Base-by-base conservation (phyloP, 179 eudicot genomes). In the Beta corolliflora region DNA sequence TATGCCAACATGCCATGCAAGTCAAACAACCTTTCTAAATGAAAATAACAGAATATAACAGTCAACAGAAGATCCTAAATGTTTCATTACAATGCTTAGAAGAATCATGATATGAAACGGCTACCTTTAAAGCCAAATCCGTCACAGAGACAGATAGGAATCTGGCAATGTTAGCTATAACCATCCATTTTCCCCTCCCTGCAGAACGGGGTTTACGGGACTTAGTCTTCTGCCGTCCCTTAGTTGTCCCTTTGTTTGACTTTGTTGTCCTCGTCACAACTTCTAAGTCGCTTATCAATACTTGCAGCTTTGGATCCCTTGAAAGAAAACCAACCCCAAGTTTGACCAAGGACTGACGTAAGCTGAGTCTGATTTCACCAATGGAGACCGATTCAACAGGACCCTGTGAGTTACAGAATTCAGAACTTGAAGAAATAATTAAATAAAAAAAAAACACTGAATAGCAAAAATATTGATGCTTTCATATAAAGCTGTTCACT, bases 171-270 rank as follows among this genome's bases (percentile, higher is more conserved):
- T 92, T 97, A 79, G 93, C 97, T 86, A 94, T 90, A 71, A 92
- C 92, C 92, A 90, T 92, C 97, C 95, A 97, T 85, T 92, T 93
- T 75, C 97, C 97, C 87, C 90, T 84, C 84, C 98, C 97, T 65
- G 97, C 83, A 60, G 84, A 86, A 64, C 92, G 93, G 71, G 94
- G 79, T 86, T 85, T 93, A 54, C 82, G 88, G 75, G 92, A 84
- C 88, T 80, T 88, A 79, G 86, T 78, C 85, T 94, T 93, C 80
- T 79, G 75, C 56, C 88, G 65, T 61, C 87, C 89, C 76, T 93
- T 88, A 55, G 76, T 87, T 63, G 95, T 69, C 48, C 84, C 82
- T 75, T 75, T 79, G 50, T 75, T 82, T 74, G 87, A 85, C 84
- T 85, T 81, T 29, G 82, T 90, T 78, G 91, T 75, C 81, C 99